A percentile compares a stretch with the other conserved stretches of the same genome.
phyloP scores from a whole-genome alignment of 2,329 filamentous ascomycete species.

The Colletotrichum musae region DNA sequence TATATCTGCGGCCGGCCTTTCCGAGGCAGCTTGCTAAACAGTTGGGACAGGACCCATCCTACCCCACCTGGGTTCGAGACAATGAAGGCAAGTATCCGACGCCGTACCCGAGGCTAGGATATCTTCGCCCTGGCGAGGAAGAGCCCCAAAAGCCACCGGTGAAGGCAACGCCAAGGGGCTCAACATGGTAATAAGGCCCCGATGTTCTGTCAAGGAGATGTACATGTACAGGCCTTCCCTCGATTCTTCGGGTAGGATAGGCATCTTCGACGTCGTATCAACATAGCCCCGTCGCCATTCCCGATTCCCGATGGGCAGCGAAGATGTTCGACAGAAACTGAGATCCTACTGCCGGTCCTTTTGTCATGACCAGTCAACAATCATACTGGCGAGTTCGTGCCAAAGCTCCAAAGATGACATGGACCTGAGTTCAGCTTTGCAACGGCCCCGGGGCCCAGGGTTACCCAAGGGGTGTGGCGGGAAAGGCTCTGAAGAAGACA shows the following conservation, averaged over 20 bases:
- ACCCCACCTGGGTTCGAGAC: conserved; percentile 30
- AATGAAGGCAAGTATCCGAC: conserved; percentile 1
- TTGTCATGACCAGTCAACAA: neutral
- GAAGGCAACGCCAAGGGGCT: conserved; percentile 12
- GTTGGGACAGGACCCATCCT: conserved; percentile 5
- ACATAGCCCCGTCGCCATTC: conserved; percentile 10
- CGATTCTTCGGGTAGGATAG: too few relatives aligned
- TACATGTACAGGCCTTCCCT: too few relatives aligned
- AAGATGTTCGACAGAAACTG: too few relatives aligned
- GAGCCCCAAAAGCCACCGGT: too few relatives aligned
- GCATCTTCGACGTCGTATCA: too few relatives aligned
- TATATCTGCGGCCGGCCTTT: neutral
- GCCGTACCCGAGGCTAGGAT: conserved; percentile 29
- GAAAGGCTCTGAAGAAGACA: too few relatives aligned
- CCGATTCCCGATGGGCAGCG: neutral
- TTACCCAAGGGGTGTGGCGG: neutral
- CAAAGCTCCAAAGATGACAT: conserved; percentile 12
- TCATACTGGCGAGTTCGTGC: conserved; percentile 6
- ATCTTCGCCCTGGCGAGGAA: conserved; percentile 15
- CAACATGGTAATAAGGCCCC: neutral
- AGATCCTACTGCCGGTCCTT: too few relatives aligned
- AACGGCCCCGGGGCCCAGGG: neutral
- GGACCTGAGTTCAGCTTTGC: neutral
- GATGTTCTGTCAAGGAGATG: too few relatives aligned
- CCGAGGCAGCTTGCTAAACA: neutral